Evolutionary conservation across 2,329 filamentous ascomycete species (phyloP).

Genomic region (Aspergillus bombycis): DNA sequence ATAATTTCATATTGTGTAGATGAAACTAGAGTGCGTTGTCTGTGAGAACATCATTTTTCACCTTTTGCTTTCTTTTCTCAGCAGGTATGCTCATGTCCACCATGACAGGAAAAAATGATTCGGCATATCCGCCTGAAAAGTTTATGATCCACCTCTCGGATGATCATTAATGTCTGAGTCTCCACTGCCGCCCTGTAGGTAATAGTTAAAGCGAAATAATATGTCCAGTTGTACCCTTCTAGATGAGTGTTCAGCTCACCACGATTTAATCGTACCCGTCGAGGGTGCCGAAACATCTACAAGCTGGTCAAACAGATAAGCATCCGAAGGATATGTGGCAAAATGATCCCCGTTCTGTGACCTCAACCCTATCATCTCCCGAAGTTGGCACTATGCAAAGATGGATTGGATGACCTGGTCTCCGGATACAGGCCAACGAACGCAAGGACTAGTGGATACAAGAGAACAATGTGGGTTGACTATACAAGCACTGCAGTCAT

Average conservation of each 20-base stretch:
- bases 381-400: neutral
- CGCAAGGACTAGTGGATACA: too few relatives aligned
- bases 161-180: neutral
- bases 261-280: neutral
- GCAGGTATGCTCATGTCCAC: neutral
- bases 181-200: neutral
- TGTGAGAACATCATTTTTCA: neutral
- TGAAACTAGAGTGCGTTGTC: neutral
- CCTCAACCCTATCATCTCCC: neutral
- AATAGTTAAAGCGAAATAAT: neutral
- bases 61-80: neutral
- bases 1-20: neutral
- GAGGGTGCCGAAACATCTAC: neutral
- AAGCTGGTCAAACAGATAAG: neutral
- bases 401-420: neutral
- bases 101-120: neutral
- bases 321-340: neutral
- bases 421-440: neutral
- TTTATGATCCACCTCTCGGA: neutral
- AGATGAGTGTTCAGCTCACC: neutral
- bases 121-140: neutral
- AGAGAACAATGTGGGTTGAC: too few relatives aligned
- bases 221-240: neutral
- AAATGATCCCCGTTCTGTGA: neutral
- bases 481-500: too few relatives aligned